phyloP scores from a whole-genome alignment of 2,329 filamentous ascomycete species.

The Cadophora malorum region DNA sequence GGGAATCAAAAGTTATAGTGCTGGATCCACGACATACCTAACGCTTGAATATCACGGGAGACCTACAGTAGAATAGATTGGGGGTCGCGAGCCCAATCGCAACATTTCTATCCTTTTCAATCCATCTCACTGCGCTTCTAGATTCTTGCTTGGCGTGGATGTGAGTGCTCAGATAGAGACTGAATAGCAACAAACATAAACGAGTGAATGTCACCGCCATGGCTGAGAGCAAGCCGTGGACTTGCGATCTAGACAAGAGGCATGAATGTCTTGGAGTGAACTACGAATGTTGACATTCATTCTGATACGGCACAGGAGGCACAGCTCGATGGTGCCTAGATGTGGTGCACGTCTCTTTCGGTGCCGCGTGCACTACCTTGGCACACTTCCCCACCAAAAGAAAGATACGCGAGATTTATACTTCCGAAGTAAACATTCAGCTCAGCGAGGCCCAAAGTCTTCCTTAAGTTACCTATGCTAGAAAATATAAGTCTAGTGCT shows the following conservation, averaged over 20 bases:
- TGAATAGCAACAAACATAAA: constrained; percentile 22
- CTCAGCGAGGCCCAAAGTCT: neutral
- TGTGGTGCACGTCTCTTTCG: neutral
- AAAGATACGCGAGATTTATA: neutral
- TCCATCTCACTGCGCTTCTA: constrained; percentile 32
- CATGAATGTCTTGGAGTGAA: neutral
- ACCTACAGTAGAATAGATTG: constrained; percentile 32
- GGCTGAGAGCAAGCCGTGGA: constrained; percentile 8
- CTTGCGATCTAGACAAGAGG: neutral
- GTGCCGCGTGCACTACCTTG: neutral
- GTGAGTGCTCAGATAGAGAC: constrained; percentile 23
- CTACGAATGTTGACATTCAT: neutral
- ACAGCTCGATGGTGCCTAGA: neutral
- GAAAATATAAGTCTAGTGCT: neutral
- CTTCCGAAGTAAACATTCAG: neutral
- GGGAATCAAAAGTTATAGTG: constrained; percentile 17
- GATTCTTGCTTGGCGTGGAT: constrained; percentile 28
- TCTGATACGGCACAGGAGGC: neutral
- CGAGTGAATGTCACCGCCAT: constrained; percentile 22
- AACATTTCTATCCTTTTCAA: constrained; percentile 30
- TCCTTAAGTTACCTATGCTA: neutral
- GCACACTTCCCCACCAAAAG: neutral
- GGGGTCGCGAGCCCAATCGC: constrained; percentile 33
- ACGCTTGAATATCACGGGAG: constrained; percentile 22
- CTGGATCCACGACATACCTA: constrained; percentile 19